Evolutionary conservation across 1,284 basidiomycete species (phyloP), one percentile per base, ranked within the genome.

Genomic region (Sporisorium scitamineum): DNA sequence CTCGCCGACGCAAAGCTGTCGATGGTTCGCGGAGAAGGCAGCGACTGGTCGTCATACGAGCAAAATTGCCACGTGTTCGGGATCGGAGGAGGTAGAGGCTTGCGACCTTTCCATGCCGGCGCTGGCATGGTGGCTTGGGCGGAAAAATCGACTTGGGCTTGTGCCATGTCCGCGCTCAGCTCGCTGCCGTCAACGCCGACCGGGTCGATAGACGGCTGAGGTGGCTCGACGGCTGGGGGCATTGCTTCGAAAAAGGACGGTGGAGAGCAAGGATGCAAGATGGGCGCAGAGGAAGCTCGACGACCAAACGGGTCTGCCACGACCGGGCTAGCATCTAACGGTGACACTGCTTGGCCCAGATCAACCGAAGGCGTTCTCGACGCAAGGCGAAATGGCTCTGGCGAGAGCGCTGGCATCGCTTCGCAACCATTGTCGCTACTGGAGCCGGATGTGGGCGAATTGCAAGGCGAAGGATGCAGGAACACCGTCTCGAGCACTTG

Each of bases 11-110:
- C 59, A 10, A 59, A 39, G n/a, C 37, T n/a, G 13, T 66, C 62
- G 7, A 67, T 50, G 20, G 72, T 57, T 7, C 66, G 65, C 13
- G 72, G 67, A 41, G 72, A 75, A 24, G 72, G 72, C 16, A 75
- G 72, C 44, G 54, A 57, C 34, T 66, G 68, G 45, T 76, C 72
- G 45, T 76, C 72, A 37, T 59, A 70, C 20, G 68, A 64, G 54
- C 54, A 47, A n/a, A 51, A 32, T 34, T 75, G 66, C 71, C 71
- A 75, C 27, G 71, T 70, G 48, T 70, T 62, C n/a, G 53, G 44
- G 26, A 75, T 69, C 2, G 71, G 71, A 29, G 66, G 53, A 20
- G 70, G 71, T 20, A 54, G 59, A 16, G 66, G 20, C 41, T 44
- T 47, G 8, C 62, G 54, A 18, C 57, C 51, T n/a, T 57, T 70